Base-by-base conservation (phyloP, 2,329 filamentous ascomycete species). In the Zymoseptoria passerinii region DNA sequence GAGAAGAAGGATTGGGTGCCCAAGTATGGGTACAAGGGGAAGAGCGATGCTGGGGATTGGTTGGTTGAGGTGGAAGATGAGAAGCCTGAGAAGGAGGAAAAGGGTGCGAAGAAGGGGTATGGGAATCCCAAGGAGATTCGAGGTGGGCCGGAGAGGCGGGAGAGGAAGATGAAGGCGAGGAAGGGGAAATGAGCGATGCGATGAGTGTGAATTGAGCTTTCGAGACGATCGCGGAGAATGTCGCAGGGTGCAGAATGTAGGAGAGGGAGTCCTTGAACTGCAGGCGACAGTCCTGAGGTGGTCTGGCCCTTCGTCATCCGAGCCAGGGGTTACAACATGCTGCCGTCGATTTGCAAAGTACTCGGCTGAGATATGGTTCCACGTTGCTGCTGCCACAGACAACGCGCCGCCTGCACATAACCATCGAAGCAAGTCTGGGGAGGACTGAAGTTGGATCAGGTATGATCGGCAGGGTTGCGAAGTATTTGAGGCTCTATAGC, bases 21-120 rank as follows among this genome's bases (percentile, higher is more conserved):
- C 63, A 92, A 91, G 75, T 99, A 92, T 90, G 94, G 94, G 0
- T 96, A 94, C 78, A 88, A 92, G 78, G 87, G 83, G 19, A 60
- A 58, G 48, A 87, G 83, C 23, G 87, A 95, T 75, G 58, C 54
- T 28, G 80, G 84, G 64, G 86, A 95, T 70, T 95, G 92, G 89
- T 78, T 96, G 66, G 90, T 96, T 59, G 94, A 97, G 82, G 86
- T 99, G 56, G 88, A 55, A 40, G 62, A 96, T 71, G 83, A 87
- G 65, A 78, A 79, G 72, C 76, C 76, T 66, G 83, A 87, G 68
- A 84, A 82, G 59, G 86, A 82, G 70, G 83, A 84, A 65, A 81
- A 84, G 72, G 85, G 58, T 9, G 63, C 55, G 44, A 65, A 64
- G 53, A 54, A 54, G 10, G 59, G 63, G 62, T 58, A 60, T 55